Percentiles rank a stretch among this genome's conserved stretches.
phyloP scores from a whole-genome alignment of 768 basidiomycete species.

The Lactarius indigo region DNA sequence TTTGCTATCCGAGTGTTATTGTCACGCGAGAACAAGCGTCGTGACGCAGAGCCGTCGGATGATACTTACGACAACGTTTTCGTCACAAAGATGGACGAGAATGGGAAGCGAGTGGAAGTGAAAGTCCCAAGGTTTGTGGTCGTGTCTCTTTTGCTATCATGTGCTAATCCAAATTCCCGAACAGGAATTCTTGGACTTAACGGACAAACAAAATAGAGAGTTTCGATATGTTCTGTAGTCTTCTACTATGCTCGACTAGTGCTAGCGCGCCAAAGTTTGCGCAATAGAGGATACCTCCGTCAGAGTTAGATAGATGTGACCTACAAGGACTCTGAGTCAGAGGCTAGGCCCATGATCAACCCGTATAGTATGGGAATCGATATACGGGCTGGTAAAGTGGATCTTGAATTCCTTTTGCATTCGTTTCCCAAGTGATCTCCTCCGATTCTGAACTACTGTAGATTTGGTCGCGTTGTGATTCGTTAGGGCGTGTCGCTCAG shows the following conservation, averaged over 20 bases:
- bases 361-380: no score
- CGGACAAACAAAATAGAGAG: constrained; percentile 67
- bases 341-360: no score
- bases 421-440: no score
- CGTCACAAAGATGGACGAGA: constrained; percentile 46
- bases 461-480: no score
- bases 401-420: no score
- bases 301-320: no score
- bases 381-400: no score
- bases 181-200: constrained; percentile 70
- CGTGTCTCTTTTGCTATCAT: neutral
- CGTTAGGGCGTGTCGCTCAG: no score
- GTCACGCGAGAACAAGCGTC: constrained; percentile 55
- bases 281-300: neutral
- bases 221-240: constrained; percentile 65
- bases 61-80: constrained; percentile 60
- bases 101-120: constrained; percentile 51
- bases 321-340: no score
- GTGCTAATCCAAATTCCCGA: constrained; percentile 10
- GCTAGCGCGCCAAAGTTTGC: neutral
- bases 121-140: constrained; percentile 65
- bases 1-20: constrained; percentile 53
- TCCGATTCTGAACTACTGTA: no score
- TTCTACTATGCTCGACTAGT: neutral
- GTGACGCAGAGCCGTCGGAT: constrained; percentile 55